Evolutionary conservation across 2,329 filamentous ascomycete genomes (phyloP).

Genomic region (Monosporascus sp.): DNA sequence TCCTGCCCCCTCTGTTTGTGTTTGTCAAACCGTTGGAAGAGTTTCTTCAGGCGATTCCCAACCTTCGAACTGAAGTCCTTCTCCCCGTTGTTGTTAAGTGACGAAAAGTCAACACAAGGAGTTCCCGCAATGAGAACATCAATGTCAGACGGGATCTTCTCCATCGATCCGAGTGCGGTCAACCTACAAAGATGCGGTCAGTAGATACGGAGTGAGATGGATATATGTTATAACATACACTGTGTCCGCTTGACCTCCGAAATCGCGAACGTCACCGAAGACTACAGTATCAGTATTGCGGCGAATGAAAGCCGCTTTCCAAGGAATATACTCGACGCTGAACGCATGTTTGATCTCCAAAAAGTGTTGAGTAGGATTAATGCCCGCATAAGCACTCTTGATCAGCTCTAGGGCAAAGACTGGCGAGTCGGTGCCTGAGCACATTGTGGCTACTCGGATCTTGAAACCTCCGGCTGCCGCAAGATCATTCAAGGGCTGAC

Average conservation of each 20-base stretch:
- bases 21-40: background rate
- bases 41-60: constrained; percentile 34
- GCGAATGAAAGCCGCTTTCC: constrained; percentile 60
- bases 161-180: constrained; percentile 61
- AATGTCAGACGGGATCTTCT: constrained; percentile 48
- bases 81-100: constrained; percentile 47
- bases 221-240: constrained; percentile 37
- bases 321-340: constrained; percentile 58
- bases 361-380: constrained; percentile 19
- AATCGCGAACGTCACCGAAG: constrained; percentile 55
- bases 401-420: constrained; percentile 60
- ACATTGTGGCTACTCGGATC: constrained; percentile 62
- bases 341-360: constrained; percentile 51
- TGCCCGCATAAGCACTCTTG: constrained; percentile 33
- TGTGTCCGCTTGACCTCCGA: constrained; percentile 32
- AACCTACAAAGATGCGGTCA: constrained; percentile 35
- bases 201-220: constrained; percentile 5
- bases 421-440: constrained; percentile 73
- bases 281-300: constrained; percentile 52
- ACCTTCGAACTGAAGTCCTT: constrained; percentile 44
- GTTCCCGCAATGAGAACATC: constrained; percentile 69
- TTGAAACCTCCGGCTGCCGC: constrained; percentile 20
- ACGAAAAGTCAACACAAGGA: constrained; percentile 71
- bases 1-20: constrained; percentile 40
- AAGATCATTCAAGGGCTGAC: constrained; percentile 15